Base-by-base conservation (phyloP, 805 yeast species). In the Starmerella powellii region DNA sequence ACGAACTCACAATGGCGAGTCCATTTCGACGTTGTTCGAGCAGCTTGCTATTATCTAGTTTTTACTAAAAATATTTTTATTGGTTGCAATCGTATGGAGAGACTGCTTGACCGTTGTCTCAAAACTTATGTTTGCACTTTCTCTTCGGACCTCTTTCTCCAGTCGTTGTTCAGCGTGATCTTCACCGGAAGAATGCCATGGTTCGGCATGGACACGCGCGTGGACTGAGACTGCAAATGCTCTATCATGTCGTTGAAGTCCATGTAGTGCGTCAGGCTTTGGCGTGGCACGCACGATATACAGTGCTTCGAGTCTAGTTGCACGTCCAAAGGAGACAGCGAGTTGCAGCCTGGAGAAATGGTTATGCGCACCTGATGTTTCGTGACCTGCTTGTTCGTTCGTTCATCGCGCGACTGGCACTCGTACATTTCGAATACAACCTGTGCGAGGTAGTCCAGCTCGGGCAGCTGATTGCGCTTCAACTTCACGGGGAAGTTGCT, bases 1-100 rank as follows among this genome's bases (percentile, higher is more conserved):
- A 67, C 81, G 99, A 68, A 95, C 91, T 60, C 99, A 91, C 63
- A 87, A 88, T 56, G 99, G 98, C 61, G 97, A 88, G 67, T 80
- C 93, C 55, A 87, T 88, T 48, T 83, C 95, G 31, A 94, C 87
- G 17, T 67, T 87, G 55, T 87, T 88, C 61, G 95, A 87, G 62
- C 85, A 93, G 38, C 70, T 86, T 50, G 81, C 87, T 37, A 44
- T 47, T 27, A 48, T 58, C n/a, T 23, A 23, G 26, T n/a, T n/a
- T n/a, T n/a, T n/a, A n/a, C n/a, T n/a, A n/a, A n/a, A n/a, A n/a
- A n/a, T n/a, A n/a, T n/a, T n/a, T n/a, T n/a, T n/a, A n/a, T n/a
- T n/a, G n/a, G n/a, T n/a, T n/a, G n/a, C n/a, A n/a, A n/a, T n/a
- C n/a, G n/a, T n/a, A n/a, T n/a, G n/a, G n/a, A n/a, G n/a, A n/a